A percentile compares a stretch with the other conserved stretches of the same genome.
Conservation (phyloP, 345 rosid genomes). For the Citrus sp. region DNA sequence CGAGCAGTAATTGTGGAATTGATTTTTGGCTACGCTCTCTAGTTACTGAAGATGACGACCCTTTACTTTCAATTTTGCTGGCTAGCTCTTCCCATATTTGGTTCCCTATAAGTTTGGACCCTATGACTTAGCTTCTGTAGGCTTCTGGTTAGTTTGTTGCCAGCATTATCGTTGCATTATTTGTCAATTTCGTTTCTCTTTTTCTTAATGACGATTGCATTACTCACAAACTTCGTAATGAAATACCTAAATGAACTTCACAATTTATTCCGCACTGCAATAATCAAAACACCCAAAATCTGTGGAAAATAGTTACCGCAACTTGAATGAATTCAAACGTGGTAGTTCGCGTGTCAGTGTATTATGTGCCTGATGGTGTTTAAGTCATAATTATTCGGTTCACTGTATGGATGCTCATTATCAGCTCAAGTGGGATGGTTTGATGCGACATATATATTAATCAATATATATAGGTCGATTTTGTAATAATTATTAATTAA, state of each 20-base stretch:
- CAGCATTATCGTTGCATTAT: too few species aligned
- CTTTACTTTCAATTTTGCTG: background rate
- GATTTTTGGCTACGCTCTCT: background rate
- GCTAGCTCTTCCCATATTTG: background rate
- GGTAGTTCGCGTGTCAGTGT: conserved; percentile 50
- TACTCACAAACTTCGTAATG: conserved; percentile 37
- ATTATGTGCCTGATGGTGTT: conserved; percentile 22
- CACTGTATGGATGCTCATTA: conserved; percentile 20
- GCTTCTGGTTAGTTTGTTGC: background rate
- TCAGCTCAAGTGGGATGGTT: conserved; percentile 25
- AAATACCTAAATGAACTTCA: background rate
- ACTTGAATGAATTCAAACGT: conserved; percentile 15
- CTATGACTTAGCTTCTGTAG: background rate
- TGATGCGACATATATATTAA: conserved; percentile 3
- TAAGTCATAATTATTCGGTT: conserved; percentile 24
- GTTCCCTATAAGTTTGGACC: background rate
- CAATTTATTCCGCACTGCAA: background rate
- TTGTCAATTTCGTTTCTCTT: background rate
- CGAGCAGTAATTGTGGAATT: conserved; percentile 4
- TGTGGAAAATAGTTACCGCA: conserved; percentile 18
- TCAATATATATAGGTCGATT: background rate
- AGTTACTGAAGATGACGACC: conserved; percentile 8
- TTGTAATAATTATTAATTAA: background rate
- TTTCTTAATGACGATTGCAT: conserved; percentile 40
- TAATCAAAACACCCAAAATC: conserved; percentile 6